phyloP scores from a whole-genome alignment of 495 filamentous ascomycete species.

The Podospora comata region DNA sequence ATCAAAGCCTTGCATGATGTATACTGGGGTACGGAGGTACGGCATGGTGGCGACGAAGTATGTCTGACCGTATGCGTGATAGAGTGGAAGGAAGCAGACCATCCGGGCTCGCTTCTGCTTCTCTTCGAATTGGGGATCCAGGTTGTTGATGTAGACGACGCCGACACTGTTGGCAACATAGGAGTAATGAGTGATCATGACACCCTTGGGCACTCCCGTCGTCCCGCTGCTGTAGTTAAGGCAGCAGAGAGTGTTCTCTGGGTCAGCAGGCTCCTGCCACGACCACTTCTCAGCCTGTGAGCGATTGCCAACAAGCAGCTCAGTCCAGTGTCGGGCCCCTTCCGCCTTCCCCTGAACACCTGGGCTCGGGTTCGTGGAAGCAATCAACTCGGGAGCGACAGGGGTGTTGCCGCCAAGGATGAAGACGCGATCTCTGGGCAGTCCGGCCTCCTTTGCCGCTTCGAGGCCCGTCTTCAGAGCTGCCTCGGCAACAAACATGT shows the following conservation, averaged over 20 bases:
- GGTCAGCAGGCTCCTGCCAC: slow-evolving; percentile 39
- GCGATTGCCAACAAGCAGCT: slow-evolving; percentile 39
- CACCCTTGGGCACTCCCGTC: slow-evolving; percentile 80
- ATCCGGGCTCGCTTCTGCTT: slow-evolving; percentile 29
- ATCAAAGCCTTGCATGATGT: slow-evolving; percentile 73
- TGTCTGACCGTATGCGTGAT: slow-evolving; percentile 63
- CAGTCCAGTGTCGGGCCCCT: slow-evolving; percentile 44
- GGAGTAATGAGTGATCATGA: slow-evolving; percentile 71
- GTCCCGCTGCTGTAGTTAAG: slow-evolving; percentile 78
- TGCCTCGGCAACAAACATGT: slow-evolving; percentile 55
- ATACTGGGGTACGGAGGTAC: slow-evolving; percentile 48
- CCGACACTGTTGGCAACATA: slow-evolving; percentile 66
- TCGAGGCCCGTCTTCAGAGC: slow-evolving; percentile 61
- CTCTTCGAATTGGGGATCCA: slow-evolving; percentile 44
- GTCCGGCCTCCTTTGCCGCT: slow-evolving; percentile 64
- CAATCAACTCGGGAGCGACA: slow-evolving; percentile 38
- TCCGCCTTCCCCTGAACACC: slow-evolving; percentile 34
- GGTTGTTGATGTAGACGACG: slow-evolving; percentile 43
- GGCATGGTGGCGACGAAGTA: slow-evolving; percentile 41
- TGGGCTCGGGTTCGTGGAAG: slow-evolving; percentile 40
- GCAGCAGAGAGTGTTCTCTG: slow-evolving; percentile 39
- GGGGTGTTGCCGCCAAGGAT: slow-evolving; percentile 40
- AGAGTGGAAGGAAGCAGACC: slow-evolving; percentile 66
- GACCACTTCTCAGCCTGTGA: slow-evolving; percentile 43
- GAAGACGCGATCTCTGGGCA: slow-evolving; percentile 51